Conservation (phyloP, 768 basidiomycete genomes). For the Collybia nuda region DNA sequence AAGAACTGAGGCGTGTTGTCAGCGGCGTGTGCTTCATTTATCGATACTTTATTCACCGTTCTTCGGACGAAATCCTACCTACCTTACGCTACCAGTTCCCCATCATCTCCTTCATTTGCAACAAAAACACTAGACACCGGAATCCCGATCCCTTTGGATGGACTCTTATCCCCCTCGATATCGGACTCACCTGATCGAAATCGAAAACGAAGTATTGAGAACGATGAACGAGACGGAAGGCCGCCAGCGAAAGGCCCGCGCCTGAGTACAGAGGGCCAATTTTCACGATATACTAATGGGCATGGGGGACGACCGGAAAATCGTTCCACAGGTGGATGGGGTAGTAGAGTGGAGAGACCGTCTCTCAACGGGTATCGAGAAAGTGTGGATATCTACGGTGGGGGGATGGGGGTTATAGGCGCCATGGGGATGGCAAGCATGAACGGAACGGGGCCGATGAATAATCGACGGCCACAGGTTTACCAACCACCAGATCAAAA, state of each 20-base stretch:
- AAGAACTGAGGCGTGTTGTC: constrained; percentile 8
- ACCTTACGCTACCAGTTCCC: constrained; percentile 53
- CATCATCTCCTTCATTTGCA: constrained; percentile 40
- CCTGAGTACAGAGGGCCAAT: constrained; percentile 61
- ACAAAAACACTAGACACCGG: constrained; percentile 55
- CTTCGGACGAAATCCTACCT: constrained; percentile 85
- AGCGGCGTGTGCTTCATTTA: constrained; percentile 71
- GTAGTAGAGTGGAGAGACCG: constrained; percentile 31
- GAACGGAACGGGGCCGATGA: constrained; percentile 36
- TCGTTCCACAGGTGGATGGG: constrained; percentile 42
- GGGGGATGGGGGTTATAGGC: constrained; percentile 27
- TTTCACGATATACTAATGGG: constrained; percentile 58
- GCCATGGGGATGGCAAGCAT: constrained; percentile 29
- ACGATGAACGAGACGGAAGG: constrained; percentile 60
- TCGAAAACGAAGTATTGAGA: constrained; percentile 65
- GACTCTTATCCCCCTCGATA: constrained; percentile 44
- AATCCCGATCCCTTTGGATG: constrained; percentile 80
- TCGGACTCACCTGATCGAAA: constrained; percentile 49
- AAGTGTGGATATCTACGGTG: constrained; percentile 28
- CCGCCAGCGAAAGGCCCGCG: constrained; percentile 73
- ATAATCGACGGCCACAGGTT: constrained; percentile 50
- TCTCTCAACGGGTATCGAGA: constrained; percentile 33
- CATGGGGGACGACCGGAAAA: constrained; percentile 26
- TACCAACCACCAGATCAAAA: constrained; percentile 75
- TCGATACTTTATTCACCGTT: constrained; percentile 82